These are phyloP conservation scores for Sordariomycetes sp. DNA, from an alignment of 2,329 filamentous ascomycete genomes.

Conservation along the genomic window DNA sequence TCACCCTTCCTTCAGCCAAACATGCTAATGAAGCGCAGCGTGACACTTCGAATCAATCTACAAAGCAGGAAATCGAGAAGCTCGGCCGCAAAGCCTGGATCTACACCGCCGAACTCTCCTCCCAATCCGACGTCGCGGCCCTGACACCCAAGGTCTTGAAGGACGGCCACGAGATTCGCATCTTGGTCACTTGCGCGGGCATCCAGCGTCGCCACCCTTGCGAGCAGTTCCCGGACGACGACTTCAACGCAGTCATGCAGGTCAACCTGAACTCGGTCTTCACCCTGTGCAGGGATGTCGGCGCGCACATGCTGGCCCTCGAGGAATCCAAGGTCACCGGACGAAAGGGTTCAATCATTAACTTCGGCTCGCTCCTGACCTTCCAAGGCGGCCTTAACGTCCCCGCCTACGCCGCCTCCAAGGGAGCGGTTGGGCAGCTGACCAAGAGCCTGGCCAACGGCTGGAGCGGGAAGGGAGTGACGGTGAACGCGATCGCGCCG, in stretches of 20 bases:
- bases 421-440: conserved; percentile 76
- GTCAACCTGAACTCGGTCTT: conserved; percentile 82
- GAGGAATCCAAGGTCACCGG: conserved; percentile 34
- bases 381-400: conserved; percentile 87
- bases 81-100: conserved; percentile 59
- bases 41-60: conserved; percentile 33
- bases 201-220: conserved; percentile 74
- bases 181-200: conserved; percentile 79
- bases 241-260: conserved; percentile 77
- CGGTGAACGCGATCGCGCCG: conserved; percentile 81
- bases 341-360: conserved; percentile 67
- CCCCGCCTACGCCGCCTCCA: conserved; percentile 77
- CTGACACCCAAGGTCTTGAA: conserved; percentile 53
- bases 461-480: conserved; percentile 72
- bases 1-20: background rate
- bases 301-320: conserved; percentile 65
- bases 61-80: conserved; percentile 51
- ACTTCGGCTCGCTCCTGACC: conserved; percentile 70
- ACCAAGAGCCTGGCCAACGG: conserved; percentile 83
- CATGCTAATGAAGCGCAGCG: conserved; percentile 21
- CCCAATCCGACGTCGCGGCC: conserved; percentile 45
- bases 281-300: conserved; percentile 66
- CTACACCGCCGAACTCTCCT: conserved; percentile 62
- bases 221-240: conserved; percentile 63
- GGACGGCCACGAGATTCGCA: conserved; percentile 58